Percentiles rank a stretch among this genome's conserved stretches.
These are phyloP conservation scores for Pythium apleroticum DNA, from an alignment of 352 stramenopile species.

Conservation along the genomic window DNA sequence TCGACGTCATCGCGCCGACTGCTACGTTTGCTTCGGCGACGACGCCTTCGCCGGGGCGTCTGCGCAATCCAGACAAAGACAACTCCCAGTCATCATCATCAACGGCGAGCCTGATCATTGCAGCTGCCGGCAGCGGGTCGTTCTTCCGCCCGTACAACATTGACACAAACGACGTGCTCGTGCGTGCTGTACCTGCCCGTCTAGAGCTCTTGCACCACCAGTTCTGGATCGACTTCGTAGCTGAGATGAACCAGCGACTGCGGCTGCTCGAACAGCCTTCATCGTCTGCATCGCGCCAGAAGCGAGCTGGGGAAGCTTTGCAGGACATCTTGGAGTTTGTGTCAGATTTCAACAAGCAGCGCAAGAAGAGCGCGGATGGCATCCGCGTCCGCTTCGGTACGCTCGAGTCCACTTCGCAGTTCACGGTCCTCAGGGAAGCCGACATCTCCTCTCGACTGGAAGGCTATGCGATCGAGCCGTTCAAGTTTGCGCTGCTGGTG, in stretches of 20 bases:
- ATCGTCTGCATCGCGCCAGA: conserved; percentile 33
- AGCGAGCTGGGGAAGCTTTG: conserved; percentile 32
- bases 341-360: conserved; percentile 53
- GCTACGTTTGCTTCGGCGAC: background rate
- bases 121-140: conserved; percentile 71
- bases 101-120: conserved; percentile 37
- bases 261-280: conserved; percentile 62
- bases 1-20: conserved; percentile 69
- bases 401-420: conserved; percentile 30
- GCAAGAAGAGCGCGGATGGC: conserved; percentile 42
- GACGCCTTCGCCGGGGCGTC: conserved; percentile 16
- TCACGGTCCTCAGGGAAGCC: background rate
- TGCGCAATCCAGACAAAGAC: conserved; percentile 14
- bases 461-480: conserved; percentile 40
- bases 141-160: conserved; percentile 82
- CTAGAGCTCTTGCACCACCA: conserved; percentile 71
- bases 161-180: conserved; percentile 82
- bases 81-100: background rate
- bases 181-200: conserved; percentile 66
- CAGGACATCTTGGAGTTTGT: conserved; percentile 50
- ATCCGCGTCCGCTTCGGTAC: conserved; percentile 61
- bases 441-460: conserved; percentile 16
- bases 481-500: conserved; percentile 72
- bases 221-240: conserved; percentile 87
- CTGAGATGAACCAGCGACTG: conserved; percentile 66